phyloP scores from a whole-genome alignment of 768 basidiomycete species.

The Mrakia blollopis region DNA sequence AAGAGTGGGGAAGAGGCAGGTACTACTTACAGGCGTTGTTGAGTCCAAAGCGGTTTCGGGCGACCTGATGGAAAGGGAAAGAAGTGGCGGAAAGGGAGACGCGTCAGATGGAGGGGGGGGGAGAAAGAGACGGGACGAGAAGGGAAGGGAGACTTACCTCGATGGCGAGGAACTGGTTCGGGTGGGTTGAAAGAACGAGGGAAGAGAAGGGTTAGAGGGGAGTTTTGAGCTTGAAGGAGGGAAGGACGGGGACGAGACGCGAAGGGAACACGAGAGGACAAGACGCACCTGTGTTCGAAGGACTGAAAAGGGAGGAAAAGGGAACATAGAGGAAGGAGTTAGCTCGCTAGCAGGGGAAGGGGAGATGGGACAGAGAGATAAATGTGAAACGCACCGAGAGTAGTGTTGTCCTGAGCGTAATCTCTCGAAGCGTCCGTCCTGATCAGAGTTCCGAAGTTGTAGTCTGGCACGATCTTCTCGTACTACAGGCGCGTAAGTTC shows the following conservation, averaged over 20 bases:
- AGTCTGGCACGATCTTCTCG: conserved; percentile 83
- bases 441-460: conserved; percentile 94
- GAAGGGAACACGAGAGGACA: neutral
- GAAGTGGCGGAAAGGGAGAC: neutral
- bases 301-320: conserved; percentile 33
- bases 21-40: conserved; percentile 55
- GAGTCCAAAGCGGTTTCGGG: conserved; percentile 81
- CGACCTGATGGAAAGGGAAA: conserved; percentile 57
- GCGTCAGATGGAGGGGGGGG: neutral
- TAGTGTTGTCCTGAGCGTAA: conserved; percentile 87
- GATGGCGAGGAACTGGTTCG: conserved; percentile 75
- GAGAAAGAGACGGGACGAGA: neutral
- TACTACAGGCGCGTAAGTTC: conserved; percentile 50
- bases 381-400: conserved; percentile 65
- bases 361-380: conserved; percentile 1
- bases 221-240: neutral
- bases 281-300: conserved; percentile 36
- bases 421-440: conserved; percentile 71
- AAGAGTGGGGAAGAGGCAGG: neutral
- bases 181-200: neutral
- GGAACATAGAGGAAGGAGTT: neutral
- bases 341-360: neutral
- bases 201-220: neutral
- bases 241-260: neutral
- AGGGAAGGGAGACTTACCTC: conserved; percentile 54